These are phyloP conservation scores for Trichosporon sp. DNA, from an alignment of 1,284 basidiomycete species.

Conservation along the genomic window DNA sequence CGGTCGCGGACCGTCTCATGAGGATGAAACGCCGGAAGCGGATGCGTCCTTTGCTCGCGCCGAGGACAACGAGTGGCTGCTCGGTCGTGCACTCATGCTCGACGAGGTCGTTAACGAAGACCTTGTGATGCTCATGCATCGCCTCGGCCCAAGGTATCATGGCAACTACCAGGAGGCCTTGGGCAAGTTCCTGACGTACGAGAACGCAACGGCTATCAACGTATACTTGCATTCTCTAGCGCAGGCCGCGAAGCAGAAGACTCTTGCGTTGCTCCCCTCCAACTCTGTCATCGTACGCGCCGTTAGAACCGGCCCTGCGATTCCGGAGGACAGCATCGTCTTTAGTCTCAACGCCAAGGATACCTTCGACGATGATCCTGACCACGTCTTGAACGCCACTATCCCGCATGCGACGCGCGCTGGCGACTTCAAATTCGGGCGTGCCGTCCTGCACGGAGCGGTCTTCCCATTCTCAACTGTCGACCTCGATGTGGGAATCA, in stretches of 20 bases:
- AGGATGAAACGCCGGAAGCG: neutral
- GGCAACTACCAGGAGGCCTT: constrained; percentile 47
- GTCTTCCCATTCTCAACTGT: constrained; percentile 58
- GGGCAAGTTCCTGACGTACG: constrained; percentile 48
- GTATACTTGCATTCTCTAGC: constrained; percentile 42
- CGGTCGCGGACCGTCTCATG: constrained; percentile 5
- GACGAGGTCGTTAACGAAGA: constrained; percentile 46
- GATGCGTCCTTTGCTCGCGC: constrained; percentile 19
- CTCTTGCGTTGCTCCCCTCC: constrained; percentile 30
- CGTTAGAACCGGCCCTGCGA: constrained; percentile 39
- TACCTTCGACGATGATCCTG: constrained; percentile 13
- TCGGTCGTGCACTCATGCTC: constrained; percentile 37
- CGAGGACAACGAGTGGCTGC: constrained; percentile 45
- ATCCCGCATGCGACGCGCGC: constrained; percentile 35
- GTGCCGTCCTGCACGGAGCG: constrained; percentile 54
- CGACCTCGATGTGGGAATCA: constrained; percentile 69
- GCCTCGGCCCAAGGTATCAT: constrained; percentile 45
- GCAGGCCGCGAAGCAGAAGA: constrained; percentile 29
- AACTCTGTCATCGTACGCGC: constrained; percentile 44
- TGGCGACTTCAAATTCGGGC: constrained; percentile 29
- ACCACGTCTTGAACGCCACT: constrained; percentile 34
- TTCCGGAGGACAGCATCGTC: constrained; percentile 43
- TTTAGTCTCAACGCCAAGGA: constrained; percentile 41
- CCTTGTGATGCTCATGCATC: constrained; percentile 42
- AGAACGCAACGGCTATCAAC: constrained; percentile 47